A percentile compares a stretch with the other conserved stretches of the same genome.
phyloP scores from a whole-genome alignment of 352 stramenopile genomes.

The Globisporangium perplexum region DNA sequence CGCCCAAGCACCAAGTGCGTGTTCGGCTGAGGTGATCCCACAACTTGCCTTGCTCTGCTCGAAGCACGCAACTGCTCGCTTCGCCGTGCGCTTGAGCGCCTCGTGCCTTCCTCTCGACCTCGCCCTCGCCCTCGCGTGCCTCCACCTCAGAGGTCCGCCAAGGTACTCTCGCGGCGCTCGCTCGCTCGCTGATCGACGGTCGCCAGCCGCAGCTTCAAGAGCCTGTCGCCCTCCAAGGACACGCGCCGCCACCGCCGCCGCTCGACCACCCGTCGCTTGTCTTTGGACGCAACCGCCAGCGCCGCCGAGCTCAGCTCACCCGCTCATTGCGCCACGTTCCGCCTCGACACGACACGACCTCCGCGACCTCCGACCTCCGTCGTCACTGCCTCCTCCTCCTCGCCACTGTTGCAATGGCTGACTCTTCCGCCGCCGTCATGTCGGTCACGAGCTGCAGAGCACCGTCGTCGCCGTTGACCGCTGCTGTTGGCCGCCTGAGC shows the following conservation, averaged over 20 bases:
- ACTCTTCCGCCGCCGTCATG: neutral
- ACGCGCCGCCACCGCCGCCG: neutral
- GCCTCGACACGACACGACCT: neutral
- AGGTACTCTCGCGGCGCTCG: neutral
- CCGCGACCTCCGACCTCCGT: neutral
- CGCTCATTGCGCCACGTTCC: neutral
- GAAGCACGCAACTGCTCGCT: no score
- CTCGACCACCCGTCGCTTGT: neutral
- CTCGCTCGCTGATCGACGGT: neutral
- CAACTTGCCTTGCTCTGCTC: no score
- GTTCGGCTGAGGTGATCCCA: neutral
- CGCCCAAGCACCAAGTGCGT: neutral
- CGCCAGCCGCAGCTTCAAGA: neutral
- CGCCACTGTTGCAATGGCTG: slow-evolving; percentile 1
- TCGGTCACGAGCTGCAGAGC: slow-evolving; percentile 9
- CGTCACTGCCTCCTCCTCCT: no score
- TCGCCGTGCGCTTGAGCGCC: no score
- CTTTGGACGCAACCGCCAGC: neutral
- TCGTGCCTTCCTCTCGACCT: no score
- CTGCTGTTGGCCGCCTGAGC: neutral
- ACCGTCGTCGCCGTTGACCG: neutral
- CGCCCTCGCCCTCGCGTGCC: no score
- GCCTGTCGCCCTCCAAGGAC: neutral
- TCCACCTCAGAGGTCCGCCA: neutral
- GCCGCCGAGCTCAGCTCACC: neutral